Evolutionary conservation across 2,329 filamentous ascomycete genomes (phyloP).

Genomic region (Ophiosphaerella korrae): DNA sequence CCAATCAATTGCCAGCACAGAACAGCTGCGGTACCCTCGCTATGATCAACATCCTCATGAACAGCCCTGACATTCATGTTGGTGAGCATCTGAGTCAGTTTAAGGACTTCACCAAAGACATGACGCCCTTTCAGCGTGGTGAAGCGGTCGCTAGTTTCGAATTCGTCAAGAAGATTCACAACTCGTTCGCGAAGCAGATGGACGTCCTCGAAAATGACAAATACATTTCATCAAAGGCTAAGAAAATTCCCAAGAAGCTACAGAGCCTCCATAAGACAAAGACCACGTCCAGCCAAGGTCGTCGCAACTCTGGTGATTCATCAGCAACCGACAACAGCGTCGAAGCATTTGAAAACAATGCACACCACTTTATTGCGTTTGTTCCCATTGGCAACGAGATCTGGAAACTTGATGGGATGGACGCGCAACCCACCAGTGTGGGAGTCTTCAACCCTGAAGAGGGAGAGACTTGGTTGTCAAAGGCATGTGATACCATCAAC

Average conservation of each 20-base stretch:
- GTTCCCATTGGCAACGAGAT: conserved; percentile 75
- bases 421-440: conserved; percentile 70
- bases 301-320: conserved; percentile 33
- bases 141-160: conserved; percentile 74
- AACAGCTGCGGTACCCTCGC: conserved; percentile 94
- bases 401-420: conserved; percentile 89
- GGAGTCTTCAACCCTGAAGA: conserved; percentile 44
- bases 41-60: conserved; percentile 92
- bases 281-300: conserved; percentile 44
- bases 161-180: conserved; percentile 82
- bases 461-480: conserved; percentile 66
- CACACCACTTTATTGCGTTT: conserved; percentile 89
- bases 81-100: conserved; percentile 74
- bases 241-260: conserved; percentile 30
- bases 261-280: conserved; percentile 10
- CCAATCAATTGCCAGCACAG: conserved; percentile 72
- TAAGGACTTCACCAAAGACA: conserved; percentile 70
- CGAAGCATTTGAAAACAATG: conserved; percentile 61
- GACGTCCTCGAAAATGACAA: conserved; percentile 71
- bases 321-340: conserved; percentile 47
- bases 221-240: conserved; percentile 67
- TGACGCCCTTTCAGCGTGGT: conserved; percentile 76
- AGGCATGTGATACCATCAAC: conserved; percentile 68
- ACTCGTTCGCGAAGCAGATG: conserved; percentile 76
- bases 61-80: conserved; percentile 66